Percentiles rank a stretch among this genome's conserved stretches.
phyloP scores from a whole-genome alignment of 1,284 basidiomycete genomes.

The Malassezia caprae region DNA sequence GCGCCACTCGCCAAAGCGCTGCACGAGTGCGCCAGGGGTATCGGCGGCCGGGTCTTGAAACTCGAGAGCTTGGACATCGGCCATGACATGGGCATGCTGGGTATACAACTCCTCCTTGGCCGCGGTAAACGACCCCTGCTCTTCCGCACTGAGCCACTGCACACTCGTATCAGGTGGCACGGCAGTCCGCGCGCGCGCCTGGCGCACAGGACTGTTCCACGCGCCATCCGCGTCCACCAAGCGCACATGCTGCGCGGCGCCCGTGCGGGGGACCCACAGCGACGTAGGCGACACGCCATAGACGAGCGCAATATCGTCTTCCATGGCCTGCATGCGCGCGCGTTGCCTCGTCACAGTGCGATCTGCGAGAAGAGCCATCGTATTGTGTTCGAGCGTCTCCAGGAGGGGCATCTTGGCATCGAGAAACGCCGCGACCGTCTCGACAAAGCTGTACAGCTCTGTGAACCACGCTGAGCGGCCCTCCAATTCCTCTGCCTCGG shows the following conservation, averaged over 20 bases:
- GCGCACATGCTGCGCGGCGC: not conserved
- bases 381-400: constrained; percentile 31
- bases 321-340: constrained; percentile 18
- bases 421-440: constrained; percentile 31
- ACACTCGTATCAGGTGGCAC: not conserved
- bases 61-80: constrained; percentile 34
- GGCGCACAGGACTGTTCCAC: not conserved
- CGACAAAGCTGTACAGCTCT: constrained; percentile 35
- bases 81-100: constrained; percentile 19
- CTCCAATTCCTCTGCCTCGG: constrained; percentile 23
- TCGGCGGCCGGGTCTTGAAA: constrained; percentile 27
- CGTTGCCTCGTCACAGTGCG: constrained; percentile 18
- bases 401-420: constrained; percentile 28
- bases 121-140: not conserved
- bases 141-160: constrained; percentile 1
- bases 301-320: constrained; percentile 21
- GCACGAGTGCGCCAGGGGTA: constrained; percentile 21
- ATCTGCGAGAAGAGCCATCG: constrained; percentile 17
- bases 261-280: constrained; percentile 15
- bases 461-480: constrained; percentile 35
- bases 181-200: not conserved
- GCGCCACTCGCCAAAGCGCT: constrained; percentile 33
- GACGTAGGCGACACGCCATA: constrained; percentile 18
- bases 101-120: constrained; percentile 10
- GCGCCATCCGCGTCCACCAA: constrained; percentile 13